phyloP scores from a whole-genome alignment of 306 rosid species.

The Ziziphus jujuba region DNA sequence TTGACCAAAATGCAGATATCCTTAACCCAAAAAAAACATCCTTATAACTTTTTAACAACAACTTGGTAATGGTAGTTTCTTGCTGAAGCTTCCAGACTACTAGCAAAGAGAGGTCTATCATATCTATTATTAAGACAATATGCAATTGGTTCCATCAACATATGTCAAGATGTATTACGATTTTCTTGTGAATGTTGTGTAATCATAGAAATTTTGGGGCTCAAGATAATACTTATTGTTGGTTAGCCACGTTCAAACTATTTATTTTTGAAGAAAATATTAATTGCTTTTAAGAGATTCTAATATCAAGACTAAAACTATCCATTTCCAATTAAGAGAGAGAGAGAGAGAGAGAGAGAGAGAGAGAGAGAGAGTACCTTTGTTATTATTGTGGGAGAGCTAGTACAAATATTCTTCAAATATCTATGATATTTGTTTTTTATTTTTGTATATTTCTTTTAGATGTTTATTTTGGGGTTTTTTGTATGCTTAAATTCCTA shows the following conservation, averaged over 20 bases:
- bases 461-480: background rate
- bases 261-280: background rate
- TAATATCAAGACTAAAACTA: no score
- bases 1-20: background rate
- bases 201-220: background rate
- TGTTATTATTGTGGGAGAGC: slow-evolving; percentile 6
- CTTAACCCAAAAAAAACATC: background rate
- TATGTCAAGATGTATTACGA: background rate
- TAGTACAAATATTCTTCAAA: slow-evolving; percentile 1
- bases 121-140: background rate
- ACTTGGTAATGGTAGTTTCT: background rate
- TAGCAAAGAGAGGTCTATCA: background rate
- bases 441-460: background rate
- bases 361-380: background rate
- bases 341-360: no score
- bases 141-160: slow-evolving; percentile 1
- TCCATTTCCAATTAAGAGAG: no score
- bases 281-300: background rate
- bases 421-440: background rate
- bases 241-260: background rate
- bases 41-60: background rate
- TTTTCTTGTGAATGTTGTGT: background rate
- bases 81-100: background rate
- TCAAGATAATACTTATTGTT: slow-evolving; percentile 1
- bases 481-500: slow-evolving; percentile 3